These are phyloP conservation scores for Xylaria sp. DNA, from an alignment of 2,329 filamentous ascomycete genomes.

Conservation along the genomic window DNA sequence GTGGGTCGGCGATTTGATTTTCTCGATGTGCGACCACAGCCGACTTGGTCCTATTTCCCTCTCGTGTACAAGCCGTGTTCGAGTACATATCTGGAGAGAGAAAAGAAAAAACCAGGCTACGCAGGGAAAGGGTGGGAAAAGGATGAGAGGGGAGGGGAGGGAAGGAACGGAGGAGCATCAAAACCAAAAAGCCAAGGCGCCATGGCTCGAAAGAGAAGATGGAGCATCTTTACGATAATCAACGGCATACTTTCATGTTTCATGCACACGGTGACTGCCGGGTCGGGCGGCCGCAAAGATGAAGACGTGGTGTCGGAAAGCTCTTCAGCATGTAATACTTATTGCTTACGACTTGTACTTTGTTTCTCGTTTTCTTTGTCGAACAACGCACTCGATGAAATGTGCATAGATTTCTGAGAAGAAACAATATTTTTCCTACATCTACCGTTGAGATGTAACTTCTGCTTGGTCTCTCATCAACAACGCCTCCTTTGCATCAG, in stretches of 20 bases:
- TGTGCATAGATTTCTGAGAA: constrained; percentile 42
- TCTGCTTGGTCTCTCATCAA: not conserved
- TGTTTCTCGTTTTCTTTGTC: constrained; percentile 49
- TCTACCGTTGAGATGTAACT: not conserved
- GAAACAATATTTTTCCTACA: constrained; percentile 13
- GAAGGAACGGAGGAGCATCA: constrained; percentile 32
- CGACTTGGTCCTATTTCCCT: constrained; percentile 32
- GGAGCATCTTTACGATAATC: constrained; percentile 50
- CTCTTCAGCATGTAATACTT: constrained; percentile 63
- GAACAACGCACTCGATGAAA: constrained; percentile 47
- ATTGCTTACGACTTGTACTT: constrained; percentile 54
- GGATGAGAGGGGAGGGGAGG: not conserved
- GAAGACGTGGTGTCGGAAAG: constrained; percentile 49
- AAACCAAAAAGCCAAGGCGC: constrained; percentile 38
- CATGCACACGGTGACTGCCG: constrained; percentile 42
- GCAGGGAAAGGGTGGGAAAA: constrained; percentile 19
- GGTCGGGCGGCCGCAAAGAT: constrained; percentile 40
- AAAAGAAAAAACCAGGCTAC: constrained; percentile 35
- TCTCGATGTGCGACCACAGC: constrained; percentile 37
- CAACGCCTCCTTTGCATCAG: constrained; percentile 4
- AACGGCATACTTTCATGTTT: constrained; percentile 46
- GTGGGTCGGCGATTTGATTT: constrained; percentile 43
- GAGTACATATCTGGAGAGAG: constrained; percentile 38
- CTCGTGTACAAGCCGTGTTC: constrained; percentile 38
- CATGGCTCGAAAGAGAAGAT: constrained; percentile 39